Conservation (phyloP, 257 asterid genomes). For the Solanum chilense region DNA sequence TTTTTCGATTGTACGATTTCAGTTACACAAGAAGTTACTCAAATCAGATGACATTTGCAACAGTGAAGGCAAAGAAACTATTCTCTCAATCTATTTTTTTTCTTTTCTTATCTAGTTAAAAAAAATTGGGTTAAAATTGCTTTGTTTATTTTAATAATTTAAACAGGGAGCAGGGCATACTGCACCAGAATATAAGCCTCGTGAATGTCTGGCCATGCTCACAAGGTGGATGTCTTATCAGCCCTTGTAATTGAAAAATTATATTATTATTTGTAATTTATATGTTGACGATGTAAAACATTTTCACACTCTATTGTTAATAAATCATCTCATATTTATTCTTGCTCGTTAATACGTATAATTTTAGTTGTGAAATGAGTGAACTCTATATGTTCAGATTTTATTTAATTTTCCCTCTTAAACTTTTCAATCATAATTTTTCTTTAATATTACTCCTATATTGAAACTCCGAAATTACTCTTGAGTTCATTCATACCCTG, state of each 20-base stretch:
- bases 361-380: too few relatives aligned
- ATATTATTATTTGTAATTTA: too few relatives aligned
- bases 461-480: too few relatives aligned
- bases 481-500: too few relatives aligned
- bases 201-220: conserved; percentile 10
- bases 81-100: not conserved
- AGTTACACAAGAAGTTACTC: conserved; percentile 9
- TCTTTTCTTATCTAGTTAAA: not conserved
- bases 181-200: not conserved
- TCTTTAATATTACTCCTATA: too few relatives aligned
- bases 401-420: too few relatives aligned
- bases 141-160: not conserved
- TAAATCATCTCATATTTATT: not conserved
- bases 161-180: conserved; percentile 5
- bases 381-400: too few relatives aligned
- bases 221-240: conserved; percentile 5
- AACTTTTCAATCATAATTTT: too few relatives aligned
- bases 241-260: not conserved
- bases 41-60: conserved; percentile 12
- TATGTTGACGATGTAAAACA: too few relatives aligned
- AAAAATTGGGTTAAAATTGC: not conserved
- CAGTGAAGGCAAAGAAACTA: conserved; percentile 11
- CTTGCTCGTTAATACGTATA: too few relatives aligned
- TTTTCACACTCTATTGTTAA: not conserved
- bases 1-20: not conserved